Evolutionary conservation across 2,329 filamentous ascomycete genomes (phyloP).

Genomic region (Apiospora malaysiana): DNA sequence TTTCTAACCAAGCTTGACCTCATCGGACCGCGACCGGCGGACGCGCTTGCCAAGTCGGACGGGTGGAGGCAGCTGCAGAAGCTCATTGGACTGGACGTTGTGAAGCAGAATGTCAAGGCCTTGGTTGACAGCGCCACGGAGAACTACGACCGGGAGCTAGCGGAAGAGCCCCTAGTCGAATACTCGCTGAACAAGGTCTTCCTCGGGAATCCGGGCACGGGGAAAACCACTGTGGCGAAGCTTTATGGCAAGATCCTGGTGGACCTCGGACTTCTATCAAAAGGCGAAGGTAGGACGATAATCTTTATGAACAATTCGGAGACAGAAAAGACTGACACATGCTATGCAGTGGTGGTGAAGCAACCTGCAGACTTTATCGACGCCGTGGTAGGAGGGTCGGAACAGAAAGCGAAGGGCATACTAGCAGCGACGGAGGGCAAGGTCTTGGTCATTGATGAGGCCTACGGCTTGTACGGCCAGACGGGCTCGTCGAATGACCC

Average conservation of each 20-base stretch:
- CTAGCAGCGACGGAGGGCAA: constrained; percentile 71
- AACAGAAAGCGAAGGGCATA: constrained; percentile 75
- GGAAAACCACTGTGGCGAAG: constrained; percentile 40
- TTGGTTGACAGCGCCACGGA: constrained; percentile 44
- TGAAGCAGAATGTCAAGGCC: constrained; percentile 43
- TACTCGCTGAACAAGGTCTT: constrained; percentile 38
- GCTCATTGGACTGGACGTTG: constrained; percentile 34
- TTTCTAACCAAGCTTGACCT: constrained; percentile 70
- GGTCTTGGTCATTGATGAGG: constrained; percentile 81
- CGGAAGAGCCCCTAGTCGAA: constrained; percentile 33
- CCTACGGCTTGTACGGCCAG: constrained; percentile 66
- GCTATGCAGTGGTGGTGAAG: constrained; percentile 64
- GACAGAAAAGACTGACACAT: not conserved
- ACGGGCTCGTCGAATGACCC: constrained; percentile 42
- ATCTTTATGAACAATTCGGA: not conserved
- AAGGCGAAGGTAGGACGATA: constrained; percentile 29
- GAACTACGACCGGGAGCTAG: constrained; percentile 37
- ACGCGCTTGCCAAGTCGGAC: constrained; percentile 27
- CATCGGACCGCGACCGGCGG: constrained; percentile 57
- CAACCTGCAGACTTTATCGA: constrained; percentile 79
- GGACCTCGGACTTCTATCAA: constrained; percentile 45
- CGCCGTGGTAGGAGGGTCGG: constrained; percentile 66
- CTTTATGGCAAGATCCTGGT: constrained; percentile 38
- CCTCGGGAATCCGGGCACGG: constrained; percentile 38
- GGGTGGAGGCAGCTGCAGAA: constrained; percentile 40